Evolutionary conservation across 2,329 filamentous ascomycete species (phyloP).

Genomic region (Fusarium caatingaense): DNA sequence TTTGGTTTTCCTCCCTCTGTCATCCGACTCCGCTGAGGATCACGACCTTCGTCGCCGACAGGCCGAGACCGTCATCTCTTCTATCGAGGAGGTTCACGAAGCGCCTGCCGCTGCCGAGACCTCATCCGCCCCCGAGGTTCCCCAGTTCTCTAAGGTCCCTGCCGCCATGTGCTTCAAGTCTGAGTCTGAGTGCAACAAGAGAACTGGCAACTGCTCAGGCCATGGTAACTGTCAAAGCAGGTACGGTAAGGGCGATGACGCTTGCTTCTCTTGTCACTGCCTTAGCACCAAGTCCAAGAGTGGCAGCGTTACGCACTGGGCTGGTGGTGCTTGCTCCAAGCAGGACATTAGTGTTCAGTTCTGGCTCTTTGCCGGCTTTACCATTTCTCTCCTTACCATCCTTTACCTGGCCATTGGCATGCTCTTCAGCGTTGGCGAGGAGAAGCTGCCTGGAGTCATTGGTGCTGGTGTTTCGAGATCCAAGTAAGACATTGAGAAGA

Average conservation of each 20-base stretch:
- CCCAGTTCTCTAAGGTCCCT: conserved; percentile 53
- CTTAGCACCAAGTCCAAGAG: conserved; percentile 66
- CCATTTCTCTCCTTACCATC: conserved; percentile 74
- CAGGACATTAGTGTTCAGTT: conserved; percentile 89
- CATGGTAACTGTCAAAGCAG: conserved; percentile 82
- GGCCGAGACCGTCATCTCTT: conserved; percentile 60
- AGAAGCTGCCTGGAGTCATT: conserved; percentile 92
- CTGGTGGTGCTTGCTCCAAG: conserved; percentile 89
- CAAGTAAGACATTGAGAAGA: conserved; percentile 58
- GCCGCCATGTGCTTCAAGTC: conserved; percentile 81
- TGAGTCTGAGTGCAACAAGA: conserved; percentile 72
- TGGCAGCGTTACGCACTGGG: conserved; percentile 79
- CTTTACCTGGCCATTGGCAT: conserved; percentile 79
- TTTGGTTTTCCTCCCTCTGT: conserved; percentile 66
- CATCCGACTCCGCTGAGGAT: conserved; percentile 52
- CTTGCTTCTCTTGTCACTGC: conserved; percentile 86
- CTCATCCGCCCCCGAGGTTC: conserved; percentile 44
- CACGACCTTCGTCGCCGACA: conserved; percentile 61
- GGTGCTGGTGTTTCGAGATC: conserved; percentile 89
- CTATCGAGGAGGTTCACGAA: conserved; percentile 47
- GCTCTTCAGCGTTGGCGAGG: conserved; percentile 84
- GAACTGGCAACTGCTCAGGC: conserved; percentile 83
- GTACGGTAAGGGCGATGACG: conserved; percentile 61
- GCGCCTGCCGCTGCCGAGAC: conserved; percentile 37
- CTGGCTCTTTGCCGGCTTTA: conserved; percentile 84